These are phyloP conservation scores for Prototheca cutis DNA, from an alignment of 163 green algal species.

Conservation along the genomic window DNA sequence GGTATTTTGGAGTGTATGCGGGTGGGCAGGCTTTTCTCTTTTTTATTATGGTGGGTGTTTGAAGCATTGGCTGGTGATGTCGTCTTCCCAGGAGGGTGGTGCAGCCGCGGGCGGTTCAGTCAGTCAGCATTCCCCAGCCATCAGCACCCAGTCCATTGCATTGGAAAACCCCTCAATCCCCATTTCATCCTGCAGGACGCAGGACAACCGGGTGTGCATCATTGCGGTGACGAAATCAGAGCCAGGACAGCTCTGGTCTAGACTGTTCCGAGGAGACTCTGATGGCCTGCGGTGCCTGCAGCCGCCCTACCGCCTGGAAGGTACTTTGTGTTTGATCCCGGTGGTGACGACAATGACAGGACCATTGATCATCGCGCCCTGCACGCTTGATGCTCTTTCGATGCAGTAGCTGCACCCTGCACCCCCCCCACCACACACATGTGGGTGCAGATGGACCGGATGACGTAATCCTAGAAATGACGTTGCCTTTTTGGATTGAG, in stretches of 20 bases:
- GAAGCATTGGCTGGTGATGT: too few species aligned
- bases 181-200: conserved; percentile 27
- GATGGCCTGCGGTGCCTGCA: conserved; percentile 49
- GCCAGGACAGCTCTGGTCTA: conserved; percentile 32
- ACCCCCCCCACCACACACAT: background rate
- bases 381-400: too few species aligned
- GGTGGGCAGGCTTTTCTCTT: too few species aligned
- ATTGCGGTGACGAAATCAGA: conserved; percentile 43
- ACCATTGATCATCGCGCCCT: too few species aligned
- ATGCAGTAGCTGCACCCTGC: too few species aligned
- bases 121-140: too few species aligned
- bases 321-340: background rate
- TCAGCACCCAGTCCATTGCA: too few species aligned
- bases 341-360: too few species aligned
- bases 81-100: too few species aligned
- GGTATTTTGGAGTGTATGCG: conserved; percentile 8
- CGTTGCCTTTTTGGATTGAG: conserved; percentile 65
- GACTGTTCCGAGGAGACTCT: conserved; percentile 54
- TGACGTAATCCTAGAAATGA: conserved; percentile 56
- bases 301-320: conserved; percentile 46
- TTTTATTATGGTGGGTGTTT: too few species aligned
- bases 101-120: too few species aligned
- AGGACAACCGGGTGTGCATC: conserved; percentile 49
- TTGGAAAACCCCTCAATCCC: too few species aligned
- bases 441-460: conserved; percentile 33